Evolutionary conservation across 1,284 basidiomycete genomes (phyloP).

Genomic region (Cryptococcus sp.): DNA sequence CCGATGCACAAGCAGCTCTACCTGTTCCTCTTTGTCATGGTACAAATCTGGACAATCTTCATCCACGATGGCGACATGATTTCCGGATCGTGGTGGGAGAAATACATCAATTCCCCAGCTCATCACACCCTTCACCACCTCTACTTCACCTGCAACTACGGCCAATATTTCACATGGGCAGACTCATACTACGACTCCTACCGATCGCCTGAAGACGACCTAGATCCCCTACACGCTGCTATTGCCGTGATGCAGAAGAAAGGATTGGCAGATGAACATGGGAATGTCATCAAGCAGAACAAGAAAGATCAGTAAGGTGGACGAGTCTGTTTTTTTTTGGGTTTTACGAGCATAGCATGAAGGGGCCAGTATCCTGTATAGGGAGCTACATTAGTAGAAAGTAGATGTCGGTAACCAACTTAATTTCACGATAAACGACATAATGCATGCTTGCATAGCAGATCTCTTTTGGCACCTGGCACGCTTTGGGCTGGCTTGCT

Average conservation of each 20-base stretch:
- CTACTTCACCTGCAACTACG: slow-evolving; percentile 95
- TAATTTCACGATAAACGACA: too few species aligned
- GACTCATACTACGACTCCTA: slow-evolving; percentile 82
- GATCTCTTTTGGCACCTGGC: background rate
- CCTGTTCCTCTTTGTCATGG: slow-evolving; percentile 75
- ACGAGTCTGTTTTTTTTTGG: too few species aligned
- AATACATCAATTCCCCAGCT: slow-evolving; percentile 88
- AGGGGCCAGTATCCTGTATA: too few species aligned
- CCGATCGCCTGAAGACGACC: slow-evolving; percentile 71
- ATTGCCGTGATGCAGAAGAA: slow-evolving; percentile 47
- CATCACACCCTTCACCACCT: slow-evolving; percentile 96
- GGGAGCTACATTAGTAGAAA: too few species aligned
- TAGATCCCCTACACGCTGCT: slow-evolving; percentile 77
- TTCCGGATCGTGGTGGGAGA: slow-evolving; percentile 83
- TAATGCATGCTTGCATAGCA: background rate
- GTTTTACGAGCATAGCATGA: too few species aligned
- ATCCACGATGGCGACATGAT: slow-evolving; percentile 99
- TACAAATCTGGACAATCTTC: slow-evolving; percentile 89
- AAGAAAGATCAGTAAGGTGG: slow-evolving; percentile 12
- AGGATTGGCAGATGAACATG: slow-evolving; percentile 34
- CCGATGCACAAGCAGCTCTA: slow-evolving; percentile 82
- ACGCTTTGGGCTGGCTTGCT: too few species aligned
- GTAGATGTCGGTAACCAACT: too few species aligned
- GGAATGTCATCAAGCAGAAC: slow-evolving; percentile 26
- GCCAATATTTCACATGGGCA: slow-evolving; percentile 96